A percentile compares a stretch with the other conserved stretches of the same genome.
phyloP scores from a whole-genome alignment of 2,329 filamentous ascomycete genomes.

The Ophiosphaerella herpotricha region DNA sequence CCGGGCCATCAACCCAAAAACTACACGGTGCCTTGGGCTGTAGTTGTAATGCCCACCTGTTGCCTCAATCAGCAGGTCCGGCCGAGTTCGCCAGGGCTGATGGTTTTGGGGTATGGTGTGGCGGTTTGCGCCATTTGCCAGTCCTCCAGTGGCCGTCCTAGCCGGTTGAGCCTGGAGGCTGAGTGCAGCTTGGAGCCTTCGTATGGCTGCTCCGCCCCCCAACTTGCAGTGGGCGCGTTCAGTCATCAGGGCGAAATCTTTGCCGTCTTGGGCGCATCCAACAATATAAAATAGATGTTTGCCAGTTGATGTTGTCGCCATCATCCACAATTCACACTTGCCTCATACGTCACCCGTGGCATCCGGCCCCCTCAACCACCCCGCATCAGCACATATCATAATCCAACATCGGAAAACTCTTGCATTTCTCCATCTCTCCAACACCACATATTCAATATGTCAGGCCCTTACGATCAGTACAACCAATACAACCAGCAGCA shows the following conservation, averaged over 20 bases:
- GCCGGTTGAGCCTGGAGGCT: slow-evolving; percentile 32
- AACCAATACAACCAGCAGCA: slow-evolving; percentile 43
- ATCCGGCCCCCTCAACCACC: slow-evolving; percentile 15
- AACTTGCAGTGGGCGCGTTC: slow-evolving; percentile 16
- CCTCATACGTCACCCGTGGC: slow-evolving; percentile 14
- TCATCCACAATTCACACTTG: slow-evolving; percentile 16
- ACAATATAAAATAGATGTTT: slow-evolving; percentile 18
- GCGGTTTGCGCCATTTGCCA: slow-evolving; percentile 9
- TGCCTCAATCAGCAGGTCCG: slow-evolving; percentile 2
- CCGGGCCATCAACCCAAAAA: neutral
- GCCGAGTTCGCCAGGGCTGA: slow-evolving; percentile 6
- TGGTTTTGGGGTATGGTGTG: slow-evolving; percentile 12
- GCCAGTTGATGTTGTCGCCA: slow-evolving; percentile 4
- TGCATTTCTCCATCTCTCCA: neutral
- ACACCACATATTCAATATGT: slow-evolving; percentile 48
- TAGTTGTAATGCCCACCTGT: neutral
- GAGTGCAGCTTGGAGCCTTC: slow-evolving; percentile 32
- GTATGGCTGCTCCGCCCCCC: slow-evolving; percentile 35
- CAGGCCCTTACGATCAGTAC: slow-evolving; percentile 57
- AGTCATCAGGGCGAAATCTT: slow-evolving; percentile 29
- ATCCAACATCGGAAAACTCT: neutral
- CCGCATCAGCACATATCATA: neutral
- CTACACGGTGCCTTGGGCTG: too few species aligned
- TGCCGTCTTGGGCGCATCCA: slow-evolving; percentile 21
- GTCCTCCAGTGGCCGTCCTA: slow-evolving; percentile 21